Evolutionary conservation across 2,329 filamentous ascomycete species (phyloP), one percentile per base, ranked within the genome.

Genomic region (Lecanicillium sp.): DNA sequence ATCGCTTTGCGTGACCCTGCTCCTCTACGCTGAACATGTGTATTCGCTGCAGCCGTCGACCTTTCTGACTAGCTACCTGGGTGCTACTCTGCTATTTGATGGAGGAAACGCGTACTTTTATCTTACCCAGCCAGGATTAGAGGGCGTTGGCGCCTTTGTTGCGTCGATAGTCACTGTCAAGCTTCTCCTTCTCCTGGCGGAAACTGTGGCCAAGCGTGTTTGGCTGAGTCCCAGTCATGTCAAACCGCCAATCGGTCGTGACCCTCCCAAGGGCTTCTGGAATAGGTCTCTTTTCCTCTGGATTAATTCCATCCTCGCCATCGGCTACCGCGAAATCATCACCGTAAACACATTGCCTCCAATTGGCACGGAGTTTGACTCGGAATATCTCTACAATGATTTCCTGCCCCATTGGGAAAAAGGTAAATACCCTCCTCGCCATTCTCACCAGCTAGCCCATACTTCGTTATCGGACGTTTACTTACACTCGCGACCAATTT

Each of bases 71-170:
- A 10, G 33, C 11, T 35, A 33, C 12, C 13, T 38, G 4, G 29
- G 31, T 3, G 6, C 34, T 13, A 37, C 40, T 2, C 17, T 35
- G 5, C 19, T 42, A 2, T 35, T 42, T 12, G 35, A 42, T 12
- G 18, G 20, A 3, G 11, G 27, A 2, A 37, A 30, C 19, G 15
- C 30, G 1, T 17, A 27, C 3, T 35, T 25, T 1, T 42, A 38
- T 9, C 34, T 38, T 18, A 8, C 22, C 4, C 22, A 31, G 3
- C 27, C 9, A 3, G 25, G 12, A 1, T 18, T 38, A 1, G 19
- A 15, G 3, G 17, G 25, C 4, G 15, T 42, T 19, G 36, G 14
- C 4, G 30, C 13, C 4, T 13, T 42, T 14, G 30, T 37, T 13
- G 18, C 33, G 7, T 18, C 14, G 5, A 25, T 38, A 5, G 28